Evolutionary conservation across 306 rosid species (phyloP).

Genomic region (Quercus rubra): DNA sequence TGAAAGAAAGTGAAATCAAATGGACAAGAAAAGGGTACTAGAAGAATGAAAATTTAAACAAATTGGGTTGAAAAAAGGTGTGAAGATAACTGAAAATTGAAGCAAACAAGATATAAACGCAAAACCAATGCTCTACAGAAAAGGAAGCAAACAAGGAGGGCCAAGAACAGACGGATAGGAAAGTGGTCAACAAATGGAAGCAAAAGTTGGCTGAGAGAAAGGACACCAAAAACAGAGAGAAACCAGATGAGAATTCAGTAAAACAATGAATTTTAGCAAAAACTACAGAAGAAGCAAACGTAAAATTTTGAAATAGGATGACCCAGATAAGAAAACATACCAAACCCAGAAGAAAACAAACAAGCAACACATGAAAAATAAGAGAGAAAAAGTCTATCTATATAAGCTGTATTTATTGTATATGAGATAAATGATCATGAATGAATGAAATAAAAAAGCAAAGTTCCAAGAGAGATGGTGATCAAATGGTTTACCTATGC

Average conservation of each 20-base stretch:
- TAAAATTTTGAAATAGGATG: neutral
- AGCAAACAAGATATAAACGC: neutral
- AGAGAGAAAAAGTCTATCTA: neutral
- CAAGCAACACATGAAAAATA: neutral
- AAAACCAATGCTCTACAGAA: neutral
- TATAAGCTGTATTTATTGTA: neutral
- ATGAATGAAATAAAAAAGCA: neutral
- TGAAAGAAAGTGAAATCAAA: neutral
- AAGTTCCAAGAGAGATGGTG: neutral
- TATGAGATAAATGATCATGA: neutral
- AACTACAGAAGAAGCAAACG: neutral
- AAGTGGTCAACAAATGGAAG: neutral
- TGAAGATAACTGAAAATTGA: neutral
- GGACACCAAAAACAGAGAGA: neutral
- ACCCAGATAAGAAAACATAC: neutral
- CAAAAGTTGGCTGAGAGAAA: neutral
- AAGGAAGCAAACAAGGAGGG: neutral
- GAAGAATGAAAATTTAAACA: neutral
- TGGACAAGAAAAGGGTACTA: neutral
- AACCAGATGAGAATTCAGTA: neutral
- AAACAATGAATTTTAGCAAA: neutral
- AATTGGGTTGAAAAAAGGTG: neutral
- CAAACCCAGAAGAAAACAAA: neutral
- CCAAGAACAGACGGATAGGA: neutral
- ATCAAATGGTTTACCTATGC: neutral